Conservation (phyloP, 2,329 filamentous ascomycete species). For the Penicillium sp. region DNA sequence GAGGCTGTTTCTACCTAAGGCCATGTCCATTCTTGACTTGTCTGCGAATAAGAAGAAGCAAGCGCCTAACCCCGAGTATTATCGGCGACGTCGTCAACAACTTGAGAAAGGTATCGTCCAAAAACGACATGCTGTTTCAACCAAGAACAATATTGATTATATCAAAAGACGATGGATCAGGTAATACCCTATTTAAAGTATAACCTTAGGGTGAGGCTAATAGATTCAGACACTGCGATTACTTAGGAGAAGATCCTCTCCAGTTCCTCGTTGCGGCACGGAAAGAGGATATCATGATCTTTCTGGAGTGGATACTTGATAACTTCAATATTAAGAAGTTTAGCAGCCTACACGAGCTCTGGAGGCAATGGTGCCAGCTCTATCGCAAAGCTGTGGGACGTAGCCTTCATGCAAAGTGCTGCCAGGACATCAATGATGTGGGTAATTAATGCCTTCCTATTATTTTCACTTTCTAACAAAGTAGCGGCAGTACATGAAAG, state of each 20-base stretch:
- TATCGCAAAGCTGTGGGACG: background rate
- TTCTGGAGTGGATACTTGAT: conserved; percentile 2
- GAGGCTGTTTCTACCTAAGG: background rate
- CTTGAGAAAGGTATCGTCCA: conserved; percentile 6
- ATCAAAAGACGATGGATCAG: conserved; percentile 5
- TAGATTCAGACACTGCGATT: background rate
- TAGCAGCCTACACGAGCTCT: conserved; percentile 1
- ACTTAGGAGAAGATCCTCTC: conserved; percentile 5
- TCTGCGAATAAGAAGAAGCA: background rate
- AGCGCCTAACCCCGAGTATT: conserved; percentile 2
- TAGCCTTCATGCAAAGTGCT: background rate
- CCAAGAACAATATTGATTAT: conserved; percentile 5
- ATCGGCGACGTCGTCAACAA: conserved; percentile 2
- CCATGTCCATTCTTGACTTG: conserved; percentile 1
- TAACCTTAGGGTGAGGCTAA: background rate
- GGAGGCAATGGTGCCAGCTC: conserved; percentile 2
- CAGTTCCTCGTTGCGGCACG: background rate
- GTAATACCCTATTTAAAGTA: background rate
- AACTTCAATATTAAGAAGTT: conserved; percentile 4
- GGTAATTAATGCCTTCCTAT: background rate
- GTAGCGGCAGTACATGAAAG: background rate
- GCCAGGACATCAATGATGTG: conserved; percentile 4
- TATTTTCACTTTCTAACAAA: background rate
- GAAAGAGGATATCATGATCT: conserved; percentile 3
- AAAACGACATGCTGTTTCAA: conserved; percentile 3